Conservation (phyloP, 257 asterid species). For the Solanum pimpinellifolium region DNA sequence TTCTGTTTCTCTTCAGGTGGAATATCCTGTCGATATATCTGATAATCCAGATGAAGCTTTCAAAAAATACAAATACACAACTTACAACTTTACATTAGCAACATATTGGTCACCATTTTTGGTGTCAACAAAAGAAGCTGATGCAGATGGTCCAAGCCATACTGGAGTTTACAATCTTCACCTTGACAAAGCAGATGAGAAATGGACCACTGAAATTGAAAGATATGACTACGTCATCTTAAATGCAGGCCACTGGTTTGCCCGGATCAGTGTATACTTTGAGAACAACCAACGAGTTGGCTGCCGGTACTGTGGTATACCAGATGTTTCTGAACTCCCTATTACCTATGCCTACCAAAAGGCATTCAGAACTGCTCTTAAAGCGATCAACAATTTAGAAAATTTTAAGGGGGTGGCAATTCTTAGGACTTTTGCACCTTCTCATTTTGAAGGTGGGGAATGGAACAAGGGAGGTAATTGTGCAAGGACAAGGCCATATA, state of each 20-base stretch:
- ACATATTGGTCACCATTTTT: conserved; percentile 78
- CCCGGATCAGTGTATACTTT: conserved; percentile 18
- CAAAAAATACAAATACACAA: conserved; percentile 46
- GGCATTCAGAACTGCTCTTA: conserved; percentile 26
- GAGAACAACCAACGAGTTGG: conserved; percentile 20
- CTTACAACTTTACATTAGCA: conserved; percentile 62
- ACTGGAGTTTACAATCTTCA: conserved; percentile 15
- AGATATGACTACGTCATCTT: conserved; percentile 23
- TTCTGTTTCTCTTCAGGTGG: conserved; percentile 29
- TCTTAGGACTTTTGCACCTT: conserved; percentile 26
- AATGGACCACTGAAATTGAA: conserved; percentile 23
- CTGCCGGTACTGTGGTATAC: conserved; percentile 15
- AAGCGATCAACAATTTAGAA: conserved; percentile 14
- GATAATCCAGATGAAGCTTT: conserved; percentile 29
- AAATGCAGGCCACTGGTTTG: conserved; percentile 27
- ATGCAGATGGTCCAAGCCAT: conserved; percentile 16
- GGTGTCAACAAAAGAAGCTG: conserved; percentile 27
- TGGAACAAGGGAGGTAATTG: conserved; percentile 28
- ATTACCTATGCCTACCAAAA: conserved; percentile 15
- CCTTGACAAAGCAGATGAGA: conserved; percentile 24
- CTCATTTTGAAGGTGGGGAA: conserved; percentile 27
- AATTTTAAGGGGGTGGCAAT: conserved; percentile 8
- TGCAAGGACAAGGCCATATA: conserved; percentile 16
- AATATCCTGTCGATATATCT: conserved; percentile 41
- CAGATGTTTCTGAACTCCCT: conserved; percentile 15